Conservation (phyloP, 139 green algal genomes). For the Ettlia oleoabundans region DNA sequence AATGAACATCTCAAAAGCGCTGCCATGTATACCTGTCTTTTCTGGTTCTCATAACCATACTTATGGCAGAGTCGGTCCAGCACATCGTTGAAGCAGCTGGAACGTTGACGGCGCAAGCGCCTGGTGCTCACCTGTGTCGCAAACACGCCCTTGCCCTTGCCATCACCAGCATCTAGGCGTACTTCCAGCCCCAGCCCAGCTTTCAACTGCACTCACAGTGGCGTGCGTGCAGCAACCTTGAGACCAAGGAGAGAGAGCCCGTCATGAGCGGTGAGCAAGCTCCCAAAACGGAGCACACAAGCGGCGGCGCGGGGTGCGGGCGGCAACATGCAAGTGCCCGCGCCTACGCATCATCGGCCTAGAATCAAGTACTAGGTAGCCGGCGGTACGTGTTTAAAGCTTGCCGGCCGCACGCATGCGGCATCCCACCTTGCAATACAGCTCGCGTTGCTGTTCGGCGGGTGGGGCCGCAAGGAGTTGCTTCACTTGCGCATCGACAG, state of each 20-base stretch:
- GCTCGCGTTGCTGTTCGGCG: neutral
- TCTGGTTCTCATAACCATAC: no score
- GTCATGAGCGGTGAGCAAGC: no score
- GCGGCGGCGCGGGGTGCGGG: neutral
- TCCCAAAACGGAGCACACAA: no score
- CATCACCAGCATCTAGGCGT: constrained; percentile 44
- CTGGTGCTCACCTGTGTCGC: constrained; percentile 8
- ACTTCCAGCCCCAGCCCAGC: constrained; percentile 37
- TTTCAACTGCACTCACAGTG: constrained; percentile 7
- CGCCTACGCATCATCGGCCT: neutral
- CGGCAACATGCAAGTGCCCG: neutral
- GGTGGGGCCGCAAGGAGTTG: neutral
- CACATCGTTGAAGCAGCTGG: no score
- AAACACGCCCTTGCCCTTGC: constrained; percentile 63
- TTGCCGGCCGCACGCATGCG: neutral
- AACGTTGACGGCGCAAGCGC: no score
- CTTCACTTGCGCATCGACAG: neutral
- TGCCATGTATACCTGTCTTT: no score
- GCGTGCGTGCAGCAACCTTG: no score
- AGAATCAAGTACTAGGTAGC: no score
- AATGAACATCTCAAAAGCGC: neutral
- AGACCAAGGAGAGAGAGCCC: no score
- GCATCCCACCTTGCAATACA: neutral
- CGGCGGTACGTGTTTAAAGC: no score
- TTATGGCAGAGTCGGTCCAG: no score